Conservation (phyloP, 495 filamentous ascomycete genomes). For the Trichoderma gamsii region DNA sequence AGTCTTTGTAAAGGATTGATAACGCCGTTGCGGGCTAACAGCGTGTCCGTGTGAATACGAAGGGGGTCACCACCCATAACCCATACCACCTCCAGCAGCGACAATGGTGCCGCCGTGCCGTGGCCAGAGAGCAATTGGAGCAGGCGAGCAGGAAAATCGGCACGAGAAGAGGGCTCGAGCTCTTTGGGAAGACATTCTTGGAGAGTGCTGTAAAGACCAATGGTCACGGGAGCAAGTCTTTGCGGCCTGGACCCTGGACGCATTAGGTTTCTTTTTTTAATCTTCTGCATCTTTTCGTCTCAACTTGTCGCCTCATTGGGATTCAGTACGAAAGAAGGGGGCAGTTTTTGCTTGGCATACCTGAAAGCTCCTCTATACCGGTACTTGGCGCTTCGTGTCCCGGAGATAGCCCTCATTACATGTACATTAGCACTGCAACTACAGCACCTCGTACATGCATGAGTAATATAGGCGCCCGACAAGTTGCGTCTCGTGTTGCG, state of each 20-base stretch:
- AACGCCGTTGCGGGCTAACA: neutral
- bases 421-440: neutral
- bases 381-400: neutral
- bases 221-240: neutral
- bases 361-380: neutral
- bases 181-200: no score
- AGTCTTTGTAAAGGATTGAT: no score
- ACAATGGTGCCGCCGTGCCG: neutral
- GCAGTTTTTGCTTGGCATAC: no score
- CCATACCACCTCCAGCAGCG: neutral
- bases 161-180: neutral
- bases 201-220: no score
- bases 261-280: neutral
- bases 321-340: no score
- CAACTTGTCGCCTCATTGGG: neutral
- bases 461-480: neutral
- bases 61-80: neutral
- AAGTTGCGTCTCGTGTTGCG: neutral
- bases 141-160: neutral
- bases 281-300: neutral
- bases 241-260: neutral
- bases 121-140: neutral
- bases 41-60: constrained; percentile 6
- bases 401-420: neutral
- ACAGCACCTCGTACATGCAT: neutral